Evolutionary conservation across 257 asterid species (phyloP).

Genomic region (Solanum dulcamara): DNA sequence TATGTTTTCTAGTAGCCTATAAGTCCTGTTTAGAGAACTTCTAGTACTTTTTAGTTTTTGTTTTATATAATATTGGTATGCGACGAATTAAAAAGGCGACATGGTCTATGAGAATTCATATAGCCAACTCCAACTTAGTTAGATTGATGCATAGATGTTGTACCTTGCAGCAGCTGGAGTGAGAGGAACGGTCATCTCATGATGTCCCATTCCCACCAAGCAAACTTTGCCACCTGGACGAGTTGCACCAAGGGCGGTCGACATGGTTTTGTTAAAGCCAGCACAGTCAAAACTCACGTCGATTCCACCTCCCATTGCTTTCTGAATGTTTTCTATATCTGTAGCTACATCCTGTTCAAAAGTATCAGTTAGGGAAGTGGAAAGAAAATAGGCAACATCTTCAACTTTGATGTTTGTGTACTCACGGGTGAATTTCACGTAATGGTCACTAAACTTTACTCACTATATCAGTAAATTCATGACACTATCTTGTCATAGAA

Average conservation of each 20-base stretch:
- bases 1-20: neutral
- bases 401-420: neutral
- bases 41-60: neutral
- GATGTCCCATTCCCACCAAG: conserved; percentile 84
- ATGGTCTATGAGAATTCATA: neutral
- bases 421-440: neutral
- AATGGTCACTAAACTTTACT: neutral
- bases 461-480: neutral
- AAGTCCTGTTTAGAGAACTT: neutral
- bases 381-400: neutral
- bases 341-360: conserved; percentile 47
- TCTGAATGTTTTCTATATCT: conserved; percentile 51
- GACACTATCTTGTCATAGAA: neutral
- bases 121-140: neutral
- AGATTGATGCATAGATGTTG: neutral
- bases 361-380: neutral
- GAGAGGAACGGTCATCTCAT: conserved; percentile 71
- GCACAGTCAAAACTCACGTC: conserved; percentile 76
- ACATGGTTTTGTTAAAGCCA: conserved; percentile 77
- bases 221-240: conserved; percentile 85
- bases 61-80: neutral
- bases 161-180: conserved; percentile 90
- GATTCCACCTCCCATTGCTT: conserved; percentile 49
- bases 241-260: conserved; percentile 79
- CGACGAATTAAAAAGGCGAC: neutral